A percentile compares a stretch with the other conserved stretches of the same genome.
Evolutionary conservation across 805 yeast species (phyloP).

Genomic region (Candida patagonica): DNA sequence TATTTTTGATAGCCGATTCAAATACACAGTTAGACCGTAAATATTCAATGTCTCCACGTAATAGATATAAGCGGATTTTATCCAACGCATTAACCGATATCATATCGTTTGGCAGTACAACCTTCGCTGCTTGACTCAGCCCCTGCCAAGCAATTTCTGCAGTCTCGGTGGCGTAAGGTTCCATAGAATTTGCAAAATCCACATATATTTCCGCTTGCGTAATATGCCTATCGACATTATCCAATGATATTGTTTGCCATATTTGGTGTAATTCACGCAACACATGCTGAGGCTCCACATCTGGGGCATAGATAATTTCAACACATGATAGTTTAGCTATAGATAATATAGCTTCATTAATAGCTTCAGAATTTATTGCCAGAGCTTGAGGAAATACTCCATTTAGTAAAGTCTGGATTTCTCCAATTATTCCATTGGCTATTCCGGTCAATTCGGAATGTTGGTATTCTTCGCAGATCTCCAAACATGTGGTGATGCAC

Average conservation of each 20-base stretch:
- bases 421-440: neutral
- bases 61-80: slow-evolving; percentile 14
- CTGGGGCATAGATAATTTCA: neutral
- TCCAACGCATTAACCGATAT: neutral
- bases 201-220: slow-evolving; percentile 22
- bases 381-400: neutral
- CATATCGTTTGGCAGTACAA: neutral
- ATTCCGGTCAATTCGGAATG: neutral
- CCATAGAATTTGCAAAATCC: slow-evolving; percentile 8
- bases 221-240: slow-evolving; percentile 13
- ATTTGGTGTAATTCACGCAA: slow-evolving; percentile 1
- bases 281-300: neutral
- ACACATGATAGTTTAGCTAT: slow-evolving; percentile 6
- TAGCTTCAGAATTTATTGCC: neutral
- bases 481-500: slow-evolving; percentile 2
- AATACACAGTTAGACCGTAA: slow-evolving; percentile 15
- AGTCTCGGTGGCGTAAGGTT: neutral
- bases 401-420: neutral
- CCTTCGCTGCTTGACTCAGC: neutral
- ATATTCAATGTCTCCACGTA: slow-evolving; percentile 21
- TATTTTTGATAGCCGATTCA: slow-evolving; percentile 16
- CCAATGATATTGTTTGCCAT: slow-evolving; percentile 1
- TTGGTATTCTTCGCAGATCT: neutral
- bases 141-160: slow-evolving; percentile 3
- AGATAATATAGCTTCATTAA: slow-evolving; percentile 6